These are phyloP conservation scores for Coemansia sp. DNA, from an alignment of 192 early-diverging fungal species.

Conservation along the genomic window DNA sequence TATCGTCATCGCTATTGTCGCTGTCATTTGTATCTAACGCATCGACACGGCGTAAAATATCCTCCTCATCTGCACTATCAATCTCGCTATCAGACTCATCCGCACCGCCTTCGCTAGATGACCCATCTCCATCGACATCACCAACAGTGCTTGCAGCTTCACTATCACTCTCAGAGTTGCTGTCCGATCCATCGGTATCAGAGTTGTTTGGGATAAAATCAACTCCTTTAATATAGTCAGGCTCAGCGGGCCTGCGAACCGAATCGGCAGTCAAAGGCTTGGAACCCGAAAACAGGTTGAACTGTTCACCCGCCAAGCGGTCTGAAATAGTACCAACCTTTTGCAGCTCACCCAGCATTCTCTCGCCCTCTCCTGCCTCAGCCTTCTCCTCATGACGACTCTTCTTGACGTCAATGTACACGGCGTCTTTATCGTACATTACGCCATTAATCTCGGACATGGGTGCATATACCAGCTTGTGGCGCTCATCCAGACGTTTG, in stretches of 20 bases:
- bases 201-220: not conserved
- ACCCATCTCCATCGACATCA: not conserved
- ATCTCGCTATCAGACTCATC: conserved; percentile 46
- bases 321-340: conserved; percentile 60
- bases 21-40: conserved; percentile 14
- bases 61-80: conserved; percentile 29
- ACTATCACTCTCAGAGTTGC: conserved; percentile 20
- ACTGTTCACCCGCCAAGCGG: conserved; percentile 36
- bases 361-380: conserved; percentile 73
- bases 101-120: conserved; percentile 36
- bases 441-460: conserved; percentile 98
- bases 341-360: conserved; percentile 91
- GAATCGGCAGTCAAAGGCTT: conserved; percentile 33
- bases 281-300: conserved; percentile 51
- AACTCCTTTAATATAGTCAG: conserved; percentile 41
- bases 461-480: conserved; percentile 96
- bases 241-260: conserved; percentile 62
- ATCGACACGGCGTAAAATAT: conserved; percentile 29
- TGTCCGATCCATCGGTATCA: conserved; percentile 43
- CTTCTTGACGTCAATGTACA: conserved; percentile 94
- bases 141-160: conserved; percentile 16
- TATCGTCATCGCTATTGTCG: conserved; percentile 9
- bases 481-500: conserved; percentile 85
- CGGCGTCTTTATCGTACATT: conserved; percentile 98
- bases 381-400: conserved; percentile 56